Evolutionary conservation across 1,284 basidiomycete genomes (phyloP).

Genomic region (Leccinum griseonigrum): DNA sequence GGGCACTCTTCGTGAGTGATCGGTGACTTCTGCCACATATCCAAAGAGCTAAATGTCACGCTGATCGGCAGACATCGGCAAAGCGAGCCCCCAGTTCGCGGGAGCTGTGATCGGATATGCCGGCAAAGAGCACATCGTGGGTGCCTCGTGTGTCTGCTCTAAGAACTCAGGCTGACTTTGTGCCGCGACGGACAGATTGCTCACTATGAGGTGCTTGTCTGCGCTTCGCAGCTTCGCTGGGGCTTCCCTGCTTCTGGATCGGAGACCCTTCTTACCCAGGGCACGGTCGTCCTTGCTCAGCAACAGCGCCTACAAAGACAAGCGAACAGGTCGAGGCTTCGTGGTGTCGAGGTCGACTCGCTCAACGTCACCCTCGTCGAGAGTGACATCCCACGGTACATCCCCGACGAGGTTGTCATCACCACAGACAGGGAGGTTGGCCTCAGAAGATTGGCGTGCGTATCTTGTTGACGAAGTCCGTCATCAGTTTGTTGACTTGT

Average conservation of each 20-base stretch:
- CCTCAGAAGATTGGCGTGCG: conserved; percentile 28
- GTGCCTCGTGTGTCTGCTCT: not conserved
- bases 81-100: conserved; percentile 26
- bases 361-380: conserved; percentile 30
- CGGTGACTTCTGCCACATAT: not conserved
- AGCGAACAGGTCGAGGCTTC: not conserved
- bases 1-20: conserved; percentile 29
- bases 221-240: conserved; percentile 34
- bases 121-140: conserved; percentile 30
- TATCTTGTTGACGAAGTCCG: not conserved
- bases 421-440: conserved; percentile 17
- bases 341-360: conserved; percentile 12
- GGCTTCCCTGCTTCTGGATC: conserved; percentile 21
- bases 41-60: not conserved
- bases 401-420: conserved; percentile 9
- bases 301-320: conserved; percentile 21
- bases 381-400: conserved; percentile 28
- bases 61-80: conserved; percentile 26
- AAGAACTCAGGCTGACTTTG: not conserved
- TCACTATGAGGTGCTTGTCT: conserved; percentile 33
- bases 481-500: conserved; percentile 2
- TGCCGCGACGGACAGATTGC: conserved; percentile 14
- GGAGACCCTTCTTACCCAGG: conserved; percentile 22
- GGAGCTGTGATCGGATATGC: conserved; percentile 31
- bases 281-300: conserved; percentile 33